phyloP scores from a whole-genome alignment of 371 early-diverging fungal genomes.

The Haplosporangium sp. region DNA sequence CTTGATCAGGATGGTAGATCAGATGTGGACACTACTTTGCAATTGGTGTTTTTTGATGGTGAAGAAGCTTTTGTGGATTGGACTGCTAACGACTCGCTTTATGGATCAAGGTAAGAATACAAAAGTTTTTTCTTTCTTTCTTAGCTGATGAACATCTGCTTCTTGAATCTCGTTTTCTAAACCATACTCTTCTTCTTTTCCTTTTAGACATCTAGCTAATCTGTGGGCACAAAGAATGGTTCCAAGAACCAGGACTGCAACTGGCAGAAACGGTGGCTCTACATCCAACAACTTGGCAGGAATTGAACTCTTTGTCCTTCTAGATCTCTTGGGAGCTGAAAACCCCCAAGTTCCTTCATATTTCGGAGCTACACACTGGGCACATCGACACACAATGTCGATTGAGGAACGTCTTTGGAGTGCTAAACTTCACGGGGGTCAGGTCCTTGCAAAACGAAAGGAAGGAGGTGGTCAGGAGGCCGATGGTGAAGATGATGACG shows the following conservation, averaged over 20 bases:
- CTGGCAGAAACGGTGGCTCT: conserved; percentile 41
- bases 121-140: neutral
- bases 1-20: conserved; percentile 40
- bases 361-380: conserved; percentile 70
- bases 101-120: conserved; percentile 83
- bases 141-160: too few relatives aligned
- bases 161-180: neutral
- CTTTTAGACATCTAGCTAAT: conserved; percentile 62
- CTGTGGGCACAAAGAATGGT: conserved; percentile 58
- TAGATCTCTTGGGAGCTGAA: conserved; percentile 87
- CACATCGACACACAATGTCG: conserved; percentile 64
- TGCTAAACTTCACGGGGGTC: conserved; percentile 45
- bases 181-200: neutral
- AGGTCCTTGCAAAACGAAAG: conserved; percentile 31
- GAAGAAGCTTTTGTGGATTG: conserved; percentile 93
- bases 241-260: conserved; percentile 32
- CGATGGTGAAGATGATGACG: conserved; percentile 43
- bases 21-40: conserved; percentile 72
- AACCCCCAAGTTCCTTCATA: conserved; percentile 67
- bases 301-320: conserved; percentile 89
- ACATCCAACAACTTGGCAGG: conserved; percentile 64
- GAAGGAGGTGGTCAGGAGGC: conserved; percentile 13
- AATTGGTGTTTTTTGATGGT: conserved; percentile 97
- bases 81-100: conserved; percentile 86
- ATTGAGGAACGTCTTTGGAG: conserved; percentile 64